A percentile compares a stretch with the other conserved stretches of the same genome.
These are phyloP conservation scores for Diplodia seriata DNA, from an alignment of 2,329 filamentous ascomycete species.

Conservation along the genomic window DNA sequence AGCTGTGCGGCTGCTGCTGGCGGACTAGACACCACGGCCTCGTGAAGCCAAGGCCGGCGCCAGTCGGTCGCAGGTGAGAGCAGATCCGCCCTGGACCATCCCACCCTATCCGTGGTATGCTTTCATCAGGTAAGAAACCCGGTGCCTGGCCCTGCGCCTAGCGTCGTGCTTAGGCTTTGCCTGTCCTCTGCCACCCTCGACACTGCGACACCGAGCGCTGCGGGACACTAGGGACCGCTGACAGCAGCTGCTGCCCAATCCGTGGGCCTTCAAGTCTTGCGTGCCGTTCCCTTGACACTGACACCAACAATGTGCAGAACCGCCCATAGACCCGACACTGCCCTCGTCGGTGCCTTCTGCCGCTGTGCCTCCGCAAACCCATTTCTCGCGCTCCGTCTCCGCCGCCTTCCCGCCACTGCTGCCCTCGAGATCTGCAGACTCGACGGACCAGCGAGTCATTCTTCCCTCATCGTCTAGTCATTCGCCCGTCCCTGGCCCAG, in stretches of 20 bases:
- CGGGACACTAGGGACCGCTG: slow-evolving; percentile 31
- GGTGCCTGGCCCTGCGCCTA: slow-evolving; percentile 30
- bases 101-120: slow-evolving; percentile 15
- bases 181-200: slow-evolving; percentile 7
- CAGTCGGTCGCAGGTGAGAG: slow-evolving; percentile 15
- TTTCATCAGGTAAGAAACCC: slow-evolving; percentile 25
- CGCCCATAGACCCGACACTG: slow-evolving; percentile 19
- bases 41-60: slow-evolving; percentile 14
- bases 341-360: slow-evolving; percentile 20
- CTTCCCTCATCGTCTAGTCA: slow-evolving; percentile 6
- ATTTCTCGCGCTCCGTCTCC: background rate
- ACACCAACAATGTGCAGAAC: slow-evolving; percentile 31
- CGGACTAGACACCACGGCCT: background rate
- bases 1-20: background rate
- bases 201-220: slow-evolving; percentile 25
- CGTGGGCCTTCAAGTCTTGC: slow-evolving; percentile 10
- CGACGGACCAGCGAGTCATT: slow-evolving; percentile 23
- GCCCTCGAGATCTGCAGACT: slow-evolving; percentile 14
- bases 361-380: slow-evolving; percentile 12
- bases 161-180: slow-evolving; percentile 26
- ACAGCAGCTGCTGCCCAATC: slow-evolving; percentile 31
- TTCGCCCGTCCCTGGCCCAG: slow-evolving; percentile 8
- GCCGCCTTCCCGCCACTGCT: slow-evolving; percentile 20
- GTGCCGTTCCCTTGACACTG: slow-evolving; percentile 24
- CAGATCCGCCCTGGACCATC: slow-evolving; percentile 3